Base-by-base conservation (phyloP, 148 eudicot genomes). In the Camellia sinensis region DNA sequence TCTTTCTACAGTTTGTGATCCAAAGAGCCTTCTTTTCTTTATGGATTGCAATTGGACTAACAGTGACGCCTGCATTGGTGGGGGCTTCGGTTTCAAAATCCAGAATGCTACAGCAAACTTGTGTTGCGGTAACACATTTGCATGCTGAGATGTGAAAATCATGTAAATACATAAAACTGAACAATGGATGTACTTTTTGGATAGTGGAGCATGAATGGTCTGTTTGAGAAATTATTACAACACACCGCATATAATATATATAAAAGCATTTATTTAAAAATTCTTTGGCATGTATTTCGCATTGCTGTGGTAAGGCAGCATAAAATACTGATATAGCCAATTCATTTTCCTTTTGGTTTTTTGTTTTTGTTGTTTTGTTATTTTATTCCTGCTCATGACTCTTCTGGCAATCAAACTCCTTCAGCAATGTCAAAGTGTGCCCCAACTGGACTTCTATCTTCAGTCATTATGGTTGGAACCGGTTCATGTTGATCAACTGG, bases 1-100 rank as follows among this genome's bases (percentile, higher is more conserved):
- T 74, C 43, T 52, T 56, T 44, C 12, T 89, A 90, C 92, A 96
- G 99, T 96, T 80, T 93, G 98, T 84, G 99, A 96, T 90, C 97
- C 99, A 21, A 96, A 96, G 89, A 96, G 99, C 87, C 98, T 96
- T 67, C 92, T 93, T 14, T 93, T 92, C 70, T 96, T 7, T 96
- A 71, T 57, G 99, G 99, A 74, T 91, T 96, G 98, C 98, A 96
- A 82, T 84, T 96, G 84, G 99, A 96, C 86, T 96, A n/a, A 90
- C 84, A 96, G 98, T 70, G 94, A 96, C 79, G 99, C 98, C 98
- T 96, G n/a, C 69, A 92, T 96, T 68, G 99, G 99, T 13, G 99
- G 98, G 57, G 99, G 99, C 74, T 96, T 96, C 83, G 84, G 90
- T 68, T 93, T 96, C 90, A 92, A 79, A 96, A 96, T 82, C 99